These are phyloP conservation scores for Talaromyces adpressus DNA, from an alignment of 495 filamentous ascomycete species.

Conservation along the genomic window DNA sequence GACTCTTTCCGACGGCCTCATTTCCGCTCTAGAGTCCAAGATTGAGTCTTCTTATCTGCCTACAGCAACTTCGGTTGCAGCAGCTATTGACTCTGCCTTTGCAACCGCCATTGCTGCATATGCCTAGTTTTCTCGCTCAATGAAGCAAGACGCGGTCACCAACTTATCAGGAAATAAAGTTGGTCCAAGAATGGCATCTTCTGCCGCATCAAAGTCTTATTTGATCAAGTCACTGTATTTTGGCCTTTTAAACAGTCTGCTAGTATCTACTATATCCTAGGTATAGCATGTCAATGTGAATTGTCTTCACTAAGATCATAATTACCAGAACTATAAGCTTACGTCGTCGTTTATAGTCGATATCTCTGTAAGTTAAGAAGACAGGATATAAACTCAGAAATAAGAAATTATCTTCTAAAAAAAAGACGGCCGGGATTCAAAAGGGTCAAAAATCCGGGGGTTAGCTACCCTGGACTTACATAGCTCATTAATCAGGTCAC, in stretches of 20 bases:
- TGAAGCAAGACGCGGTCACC: not conserved
- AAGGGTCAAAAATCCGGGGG: too few species aligned
- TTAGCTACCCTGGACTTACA: too few species aligned
- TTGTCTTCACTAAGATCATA: not conserved
- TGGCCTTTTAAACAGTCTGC: not conserved
- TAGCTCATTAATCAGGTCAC: too few species aligned
- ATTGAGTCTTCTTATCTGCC: not conserved
- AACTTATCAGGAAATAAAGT: not conserved
- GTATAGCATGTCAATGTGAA: not conserved
- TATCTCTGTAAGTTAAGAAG: too few species aligned
- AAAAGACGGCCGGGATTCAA: too few species aligned
- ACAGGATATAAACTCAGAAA: too few species aligned
- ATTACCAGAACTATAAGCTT: too few species aligned
- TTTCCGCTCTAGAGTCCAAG: slow-evolving; percentile 1
- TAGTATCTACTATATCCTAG: not conserved
- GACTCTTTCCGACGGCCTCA: not conserved
- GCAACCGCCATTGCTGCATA: slow-evolving; percentile 3
- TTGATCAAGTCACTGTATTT: not conserved
- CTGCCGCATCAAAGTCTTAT: not conserved
- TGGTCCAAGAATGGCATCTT: not conserved
- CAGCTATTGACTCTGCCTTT: slow-evolving; percentile 7
- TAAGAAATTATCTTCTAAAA: too few species aligned
- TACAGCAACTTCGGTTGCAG: not conserved
- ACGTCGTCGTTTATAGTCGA: too few species aligned
- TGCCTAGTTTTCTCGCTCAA: not conserved